phyloP scores from a whole-genome alignment of 768 basidiomycete species.

The Rhodotorula paludigena region DNA sequence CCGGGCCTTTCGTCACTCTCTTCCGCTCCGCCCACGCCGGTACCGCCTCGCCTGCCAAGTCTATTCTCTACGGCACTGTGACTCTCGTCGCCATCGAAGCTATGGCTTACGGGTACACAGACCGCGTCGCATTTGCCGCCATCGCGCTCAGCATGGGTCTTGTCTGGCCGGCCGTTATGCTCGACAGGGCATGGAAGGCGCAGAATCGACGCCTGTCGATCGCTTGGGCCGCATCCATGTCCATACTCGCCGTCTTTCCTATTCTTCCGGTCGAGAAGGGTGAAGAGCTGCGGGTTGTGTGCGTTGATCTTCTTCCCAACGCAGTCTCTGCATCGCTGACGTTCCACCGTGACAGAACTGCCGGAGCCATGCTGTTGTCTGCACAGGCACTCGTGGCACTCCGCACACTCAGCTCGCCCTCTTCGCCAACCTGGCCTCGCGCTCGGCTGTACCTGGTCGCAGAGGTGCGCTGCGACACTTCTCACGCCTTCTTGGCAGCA shows the following conservation, averaged over 20 bases:
- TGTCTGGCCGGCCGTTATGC: slow-evolving; percentile 57
- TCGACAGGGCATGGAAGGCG: slow-evolving; percentile 49
- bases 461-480: slow-evolving; percentile 11
- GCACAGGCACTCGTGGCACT: not conserved
- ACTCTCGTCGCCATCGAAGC: not conserved
- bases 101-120: slow-evolving; percentile 56
- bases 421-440: slow-evolving; percentile 6
- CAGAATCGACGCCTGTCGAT: slow-evolving; percentile 44
- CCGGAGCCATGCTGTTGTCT: not conserved
- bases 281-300: slow-evolving; percentile 63
- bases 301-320: slow-evolving; percentile 42
- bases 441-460: not conserved
- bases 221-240: slow-evolving; percentile 56
- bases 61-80: not conserved
- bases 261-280: slow-evolving; percentile 65
- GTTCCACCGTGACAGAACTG: not conserved
- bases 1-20: not conserved
- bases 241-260: slow-evolving; percentile 63
- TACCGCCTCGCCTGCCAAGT: not conserved
- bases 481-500: not conserved
- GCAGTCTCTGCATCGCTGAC: no score
- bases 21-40: not conserved
- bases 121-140: slow-evolving; percentile 64
- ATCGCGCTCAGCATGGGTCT: slow-evolving; percentile 61
- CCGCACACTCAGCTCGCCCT: not conserved